Evolutionary conservation across 2,329 filamentous ascomycete species (phyloP).

Genomic region (Cercospora sojina): DNA sequence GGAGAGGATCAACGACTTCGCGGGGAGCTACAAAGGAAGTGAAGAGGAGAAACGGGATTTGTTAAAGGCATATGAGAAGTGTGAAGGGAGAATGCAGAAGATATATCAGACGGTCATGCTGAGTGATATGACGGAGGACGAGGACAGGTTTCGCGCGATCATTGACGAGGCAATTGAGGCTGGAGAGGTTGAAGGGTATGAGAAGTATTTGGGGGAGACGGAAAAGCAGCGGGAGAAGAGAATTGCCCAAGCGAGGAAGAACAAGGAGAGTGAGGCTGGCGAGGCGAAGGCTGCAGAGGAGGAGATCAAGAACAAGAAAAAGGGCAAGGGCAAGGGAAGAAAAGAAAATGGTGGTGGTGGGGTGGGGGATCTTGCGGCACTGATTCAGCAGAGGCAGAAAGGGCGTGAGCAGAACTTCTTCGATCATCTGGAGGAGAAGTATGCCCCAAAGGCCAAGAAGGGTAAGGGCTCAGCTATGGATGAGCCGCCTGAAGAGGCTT

Average conservation of each 20-base stretch:
- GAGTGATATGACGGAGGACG: constrained; percentile 78
- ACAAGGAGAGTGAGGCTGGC: constrained; percentile 63
- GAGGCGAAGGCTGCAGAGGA: constrained; percentile 71
- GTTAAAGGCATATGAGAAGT: constrained; percentile 69
- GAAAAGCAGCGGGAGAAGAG: constrained; percentile 42
- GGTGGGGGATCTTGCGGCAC: constrained; percentile 60
- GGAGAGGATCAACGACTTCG: constrained; percentile 73
- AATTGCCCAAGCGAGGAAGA: constrained; percentile 61
- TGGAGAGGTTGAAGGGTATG: constrained; percentile 65
- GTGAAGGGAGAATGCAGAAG: constrained; percentile 70
- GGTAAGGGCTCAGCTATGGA: constrained; percentile 53
- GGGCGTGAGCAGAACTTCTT: constrained; percentile 62
- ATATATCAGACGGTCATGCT: constrained; percentile 86
- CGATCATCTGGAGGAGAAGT: constrained; percentile 74
- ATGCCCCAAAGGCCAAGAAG: constrained; percentile 53
- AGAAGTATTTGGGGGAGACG: constrained; percentile 71
- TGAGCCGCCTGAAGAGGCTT: constrained; percentile 64
- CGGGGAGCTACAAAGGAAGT: constrained; percentile 75
- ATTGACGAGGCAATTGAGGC: constrained; percentile 76
- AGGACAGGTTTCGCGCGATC: constrained; percentile 76
- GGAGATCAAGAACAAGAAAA: constrained; percentile 64
- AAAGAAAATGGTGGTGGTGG: constrained; percentile 31
- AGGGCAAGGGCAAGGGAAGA: constrained; percentile 44
- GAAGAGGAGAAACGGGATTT: constrained; percentile 81
- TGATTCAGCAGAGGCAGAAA: constrained; percentile 72